A percentile compares a stretch with the other conserved stretches of the same genome.
phyloP scores from a whole-genome alignment of 1,284 basidiomycete genomes.

The Chondrostereum purpureum region DNA sequence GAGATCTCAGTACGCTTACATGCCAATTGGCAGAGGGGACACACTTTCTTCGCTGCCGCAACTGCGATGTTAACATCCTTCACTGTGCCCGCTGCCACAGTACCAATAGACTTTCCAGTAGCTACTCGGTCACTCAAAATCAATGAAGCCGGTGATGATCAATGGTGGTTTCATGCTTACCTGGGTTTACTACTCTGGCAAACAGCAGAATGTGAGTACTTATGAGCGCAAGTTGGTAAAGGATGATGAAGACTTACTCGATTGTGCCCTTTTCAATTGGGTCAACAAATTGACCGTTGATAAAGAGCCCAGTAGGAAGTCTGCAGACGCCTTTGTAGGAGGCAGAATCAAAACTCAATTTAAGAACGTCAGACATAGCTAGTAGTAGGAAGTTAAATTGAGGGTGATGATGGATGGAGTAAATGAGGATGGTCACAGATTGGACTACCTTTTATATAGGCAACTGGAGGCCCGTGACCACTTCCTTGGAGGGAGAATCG shows the following conservation, averaged over 20 bases:
- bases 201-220: too few species aligned
- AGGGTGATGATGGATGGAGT: neutral
- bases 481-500: too few species aligned
- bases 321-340: conserved; percentile 7
- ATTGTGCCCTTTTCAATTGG: conserved; percentile 7
- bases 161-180: conserved; percentile 22
- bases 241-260: conserved; percentile 13
- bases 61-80: conserved; percentile 6
- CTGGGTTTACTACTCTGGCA: conserved; percentile 69
- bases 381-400: too few species aligned
- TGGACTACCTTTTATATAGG: conserved; percentile 3
- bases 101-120: conserved; percentile 1
- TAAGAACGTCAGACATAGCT: conserved; percentile 3
- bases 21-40: neutral
- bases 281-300: conserved; percentile 13
- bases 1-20: neutral
- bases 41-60: conserved; percentile 3
- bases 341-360: conserved; percentile 4
- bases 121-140: neutral
- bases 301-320: conserved; percentile 13
- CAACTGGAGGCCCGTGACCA: too few species aligned
- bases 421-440: neutral
- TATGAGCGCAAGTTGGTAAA: too few species aligned
- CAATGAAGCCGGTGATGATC: neutral
- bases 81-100: conserved; percentile 1